phyloP scores from a whole-genome alignment of 78 protist species.

The Guillardia theta region DNA sequence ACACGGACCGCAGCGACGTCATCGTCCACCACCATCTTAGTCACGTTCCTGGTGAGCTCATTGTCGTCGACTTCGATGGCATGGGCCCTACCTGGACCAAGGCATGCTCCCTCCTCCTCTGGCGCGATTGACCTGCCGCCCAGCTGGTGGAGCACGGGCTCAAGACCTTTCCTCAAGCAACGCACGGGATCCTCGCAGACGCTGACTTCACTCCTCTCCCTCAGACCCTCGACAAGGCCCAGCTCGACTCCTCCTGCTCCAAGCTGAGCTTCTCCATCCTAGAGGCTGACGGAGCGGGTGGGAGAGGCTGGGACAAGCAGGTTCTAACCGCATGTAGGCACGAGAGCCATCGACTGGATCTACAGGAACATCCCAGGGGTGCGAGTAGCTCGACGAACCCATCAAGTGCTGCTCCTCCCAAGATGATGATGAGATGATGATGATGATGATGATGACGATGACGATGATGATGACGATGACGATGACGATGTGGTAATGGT shows the following conservation, averaged over 20 bases:
- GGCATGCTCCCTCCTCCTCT: background rate
- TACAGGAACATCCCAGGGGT: conserved; percentile 37
- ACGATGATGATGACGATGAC: too few species aligned
- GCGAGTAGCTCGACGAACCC: too few species aligned
- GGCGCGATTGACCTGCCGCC: background rate
- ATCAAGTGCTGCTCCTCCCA: too few species aligned
- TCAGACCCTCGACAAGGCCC: background rate
- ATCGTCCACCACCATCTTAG: background rate
- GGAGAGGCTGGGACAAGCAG: background rate
- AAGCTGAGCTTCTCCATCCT: background rate
- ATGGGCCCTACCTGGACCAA: background rate
- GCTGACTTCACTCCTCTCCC: conserved; percentile 1
- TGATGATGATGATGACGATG: too few species aligned
- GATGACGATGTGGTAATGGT: too few species aligned
- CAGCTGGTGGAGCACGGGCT: background rate
- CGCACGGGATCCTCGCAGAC: conserved; percentile 18
- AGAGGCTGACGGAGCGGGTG: background rate
- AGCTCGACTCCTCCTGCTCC: background rate
- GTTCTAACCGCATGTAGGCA: background rate
- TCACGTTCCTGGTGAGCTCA: background rate
- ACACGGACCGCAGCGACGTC: background rate
- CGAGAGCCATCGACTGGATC: background rate
- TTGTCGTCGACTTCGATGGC: background rate
- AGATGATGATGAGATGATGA: too few species aligned
- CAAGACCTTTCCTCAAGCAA: background rate